Percentiles rank a stretch among this genome's conserved stretches.
Conservation (phyloP, 768 basidiomycete genomes). For the Xerocomellus intermedius region DNA sequence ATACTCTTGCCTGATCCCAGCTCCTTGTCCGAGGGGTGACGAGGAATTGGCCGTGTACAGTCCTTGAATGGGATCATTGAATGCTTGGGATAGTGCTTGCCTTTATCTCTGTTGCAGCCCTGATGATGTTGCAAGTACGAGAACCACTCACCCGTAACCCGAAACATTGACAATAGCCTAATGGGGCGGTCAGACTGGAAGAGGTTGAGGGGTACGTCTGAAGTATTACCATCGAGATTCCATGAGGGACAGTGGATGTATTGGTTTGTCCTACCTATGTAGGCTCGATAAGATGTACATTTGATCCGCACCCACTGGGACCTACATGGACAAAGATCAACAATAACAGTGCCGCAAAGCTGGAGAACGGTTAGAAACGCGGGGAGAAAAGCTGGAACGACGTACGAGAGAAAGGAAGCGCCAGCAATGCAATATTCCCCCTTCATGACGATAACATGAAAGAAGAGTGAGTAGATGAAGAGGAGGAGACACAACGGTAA, state of each 20-base stretch:
- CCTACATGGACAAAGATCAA: conserved; percentile 82
- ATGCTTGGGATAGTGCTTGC: conserved; percentile 46
- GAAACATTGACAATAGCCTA: conserved; percentile 72
- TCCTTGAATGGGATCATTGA: conserved; percentile 56
- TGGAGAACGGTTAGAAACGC: conserved; percentile 14
- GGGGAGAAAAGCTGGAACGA: conserved; percentile 11
- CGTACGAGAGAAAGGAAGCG: conserved; percentile 72
- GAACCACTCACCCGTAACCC: conserved; percentile 57
- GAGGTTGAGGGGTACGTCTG: background rate
- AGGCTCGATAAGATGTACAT: conserved; percentile 22
- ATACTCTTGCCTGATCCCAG: conserved; percentile 70
- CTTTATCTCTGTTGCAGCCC: conserved; percentile 32
- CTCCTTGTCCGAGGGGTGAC: conserved; percentile 51
- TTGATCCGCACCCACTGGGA: conserved; percentile 19
- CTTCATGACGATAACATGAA: conserved; percentile 45
- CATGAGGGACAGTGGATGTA: conserved; percentile 67
- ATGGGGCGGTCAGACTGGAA: conserved; percentile 15
- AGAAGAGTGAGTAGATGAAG: conserved; percentile 16
- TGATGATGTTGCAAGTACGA: background rate
- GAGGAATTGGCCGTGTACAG: conserved; percentile 69
- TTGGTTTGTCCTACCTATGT: conserved; percentile 79
- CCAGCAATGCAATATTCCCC: conserved; percentile 76
- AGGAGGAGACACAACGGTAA: conserved; percentile 15
- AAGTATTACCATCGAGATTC: conserved; percentile 65
- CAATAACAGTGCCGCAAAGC: conserved; percentile 44